A percentile compares a stretch with the other conserved stretches of the same genome.
Conservation (phyloP, 2,329 filamentous ascomycete species). For the Triangularia setosa region DNA sequence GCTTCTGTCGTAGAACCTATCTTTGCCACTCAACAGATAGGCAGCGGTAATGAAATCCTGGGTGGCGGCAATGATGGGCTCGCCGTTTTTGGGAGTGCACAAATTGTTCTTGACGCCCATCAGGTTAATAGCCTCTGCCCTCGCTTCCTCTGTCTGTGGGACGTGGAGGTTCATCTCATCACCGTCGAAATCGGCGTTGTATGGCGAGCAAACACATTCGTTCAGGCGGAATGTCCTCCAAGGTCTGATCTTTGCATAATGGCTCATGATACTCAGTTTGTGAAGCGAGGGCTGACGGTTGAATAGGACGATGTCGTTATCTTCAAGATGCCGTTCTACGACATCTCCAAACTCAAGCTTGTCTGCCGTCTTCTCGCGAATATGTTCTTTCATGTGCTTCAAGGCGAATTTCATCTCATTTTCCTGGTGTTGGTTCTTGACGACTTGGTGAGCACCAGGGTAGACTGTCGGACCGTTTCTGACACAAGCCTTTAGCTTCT, state of each 20-base stretch:
- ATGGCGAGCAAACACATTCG: constrained; percentile 96
- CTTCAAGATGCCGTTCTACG: constrained; percentile 91
- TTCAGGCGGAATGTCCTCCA: constrained; percentile 96
- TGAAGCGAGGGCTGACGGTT: constrained; percentile 97
- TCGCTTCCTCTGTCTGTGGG: constrained; percentile 93
- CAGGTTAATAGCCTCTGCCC: constrained; percentile 88
- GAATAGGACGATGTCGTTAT: constrained; percentile 94
- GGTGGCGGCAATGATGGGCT: constrained; percentile 97
- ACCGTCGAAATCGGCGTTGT: constrained; percentile 98
- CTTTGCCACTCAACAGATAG: constrained; percentile 86
- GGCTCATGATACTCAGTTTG: constrained; percentile 97
- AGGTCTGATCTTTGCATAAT: constrained; percentile 86
- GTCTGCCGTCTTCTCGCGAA: constrained; percentile 63
- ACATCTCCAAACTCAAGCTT: constrained; percentile 78
- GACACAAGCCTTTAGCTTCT: constrained; percentile 72
- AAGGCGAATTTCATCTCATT: constrained; percentile 70
- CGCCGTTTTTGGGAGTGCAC: constrained; percentile 93
- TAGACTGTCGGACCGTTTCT: constrained; percentile 72
- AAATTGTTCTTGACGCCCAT: constrained; percentile 99
- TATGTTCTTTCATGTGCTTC: constrained; percentile 59
- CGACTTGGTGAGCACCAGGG: constrained; percentile 81
- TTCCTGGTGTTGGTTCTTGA: constrained; percentile 62
- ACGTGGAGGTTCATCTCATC: constrained; percentile 99
- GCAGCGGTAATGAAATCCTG: constrained; percentile 98
- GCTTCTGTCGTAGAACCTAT: constrained; percentile 84